Evolutionary conservation across 2,329 filamentous ascomycete species (phyloP).

Genomic region (Penicillium hesseltinei): DNA sequence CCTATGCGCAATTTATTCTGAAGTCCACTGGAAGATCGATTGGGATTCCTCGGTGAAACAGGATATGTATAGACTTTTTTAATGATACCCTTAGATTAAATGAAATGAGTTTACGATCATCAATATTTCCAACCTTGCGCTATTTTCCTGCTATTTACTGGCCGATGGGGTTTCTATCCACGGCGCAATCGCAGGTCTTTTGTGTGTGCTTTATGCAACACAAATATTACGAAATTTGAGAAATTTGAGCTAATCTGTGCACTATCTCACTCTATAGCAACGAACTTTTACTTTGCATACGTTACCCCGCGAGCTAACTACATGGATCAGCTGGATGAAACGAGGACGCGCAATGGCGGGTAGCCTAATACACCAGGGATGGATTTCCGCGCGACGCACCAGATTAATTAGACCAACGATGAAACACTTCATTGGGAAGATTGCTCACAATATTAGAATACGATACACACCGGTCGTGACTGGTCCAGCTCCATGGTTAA

Average conservation of each 20-base stretch:
- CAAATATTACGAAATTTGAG: neutral
- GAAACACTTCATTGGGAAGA: neutral
- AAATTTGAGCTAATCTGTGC: too few species aligned
- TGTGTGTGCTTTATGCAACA: neutral
- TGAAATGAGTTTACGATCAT: slow-evolving; percentile 7
- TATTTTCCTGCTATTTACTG: neutral
- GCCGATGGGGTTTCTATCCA: neutral
- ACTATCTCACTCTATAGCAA: neutral
- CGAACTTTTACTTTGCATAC: neutral
- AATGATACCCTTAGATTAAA: slow-evolving; percentile 12
- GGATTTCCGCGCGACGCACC: neutral
- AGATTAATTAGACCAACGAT: neutral
- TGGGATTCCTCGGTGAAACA: neutral
- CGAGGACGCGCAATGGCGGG: slow-evolving; percentile 2
- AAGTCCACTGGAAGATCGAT: neutral
- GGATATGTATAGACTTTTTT: slow-evolving; percentile 6
- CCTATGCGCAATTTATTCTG: neutral
- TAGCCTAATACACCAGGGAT: neutral
- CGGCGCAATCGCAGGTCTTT: neutral
- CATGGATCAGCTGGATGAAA: neutral
- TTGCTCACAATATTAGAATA: neutral
- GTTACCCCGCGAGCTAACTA: neutral
- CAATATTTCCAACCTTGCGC: neutral
- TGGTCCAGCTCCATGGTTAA: neutral
- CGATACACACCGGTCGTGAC: neutral